Evolutionary conservation across 306 rosid genomes (phyloP), one percentile per base, ranked within the genome.

Genomic region (Gillenia trifoliata): DNA sequence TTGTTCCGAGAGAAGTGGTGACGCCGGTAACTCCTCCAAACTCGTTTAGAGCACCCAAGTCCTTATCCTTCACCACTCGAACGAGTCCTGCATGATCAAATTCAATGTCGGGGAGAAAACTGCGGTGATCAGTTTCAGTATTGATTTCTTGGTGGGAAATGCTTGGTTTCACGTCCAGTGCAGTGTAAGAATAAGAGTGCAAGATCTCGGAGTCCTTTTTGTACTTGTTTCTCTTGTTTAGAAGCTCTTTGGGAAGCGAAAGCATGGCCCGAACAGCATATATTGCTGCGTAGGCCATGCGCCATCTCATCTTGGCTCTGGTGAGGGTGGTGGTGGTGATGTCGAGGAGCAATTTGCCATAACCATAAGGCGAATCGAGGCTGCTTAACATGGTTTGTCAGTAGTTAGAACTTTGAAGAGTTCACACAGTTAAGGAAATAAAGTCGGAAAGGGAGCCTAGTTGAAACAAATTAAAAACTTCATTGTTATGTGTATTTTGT

Each of bases 291-390:
- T 56, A 90, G 2, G 92, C 96, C 67, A 84, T 83, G 73, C 96
- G 89, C 96, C 92, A 88, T 15, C 92, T 73, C 76, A 56, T 86
- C 74, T 86, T 79, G 49, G 94, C 87, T 69, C 13, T 70, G 75
- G 64, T 68, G 33, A 64, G 28, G 3, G 76, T 60, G 76, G 26
- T 59, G 3, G 76, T 19, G 56, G 76, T 72, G 76, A 72, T 72
- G 13, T 72, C 59, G 62, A 26, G 29, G 22, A 72, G 31, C 43
- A 72, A 12, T 34, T 60, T 64, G 40, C 68, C 68, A 60, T 49
- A 72, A 60, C 62, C 76, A 43, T 40, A 60, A 11, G 66, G 34
- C 9, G 38, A 36, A 36, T 56, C 29, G 3, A 1, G 50, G 30
- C 68, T 6, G 76, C 68, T 59, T 50, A 72, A 64, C 76, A 60